Percentiles rank a stretch among this genome's conserved stretches.
Evolutionary conservation across 805 yeast genomes (phyloP).

Genomic region (Groenewaldozyma tartarivorans): DNA sequence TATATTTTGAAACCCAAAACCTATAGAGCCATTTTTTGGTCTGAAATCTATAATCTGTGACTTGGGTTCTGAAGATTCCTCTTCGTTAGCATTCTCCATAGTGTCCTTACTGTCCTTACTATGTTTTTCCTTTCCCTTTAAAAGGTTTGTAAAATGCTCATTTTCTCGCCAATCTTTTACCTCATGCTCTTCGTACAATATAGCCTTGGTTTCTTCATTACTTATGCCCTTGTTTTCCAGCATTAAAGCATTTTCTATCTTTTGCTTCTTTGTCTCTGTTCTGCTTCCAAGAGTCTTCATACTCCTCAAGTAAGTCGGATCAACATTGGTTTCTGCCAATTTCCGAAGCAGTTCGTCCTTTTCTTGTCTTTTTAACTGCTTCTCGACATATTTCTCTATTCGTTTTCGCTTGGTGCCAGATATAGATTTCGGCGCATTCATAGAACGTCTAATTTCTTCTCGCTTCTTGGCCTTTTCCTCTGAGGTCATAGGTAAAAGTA

Average conservation of each 20-base stretch:
- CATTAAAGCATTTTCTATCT: conserved; percentile 63
- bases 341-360: conserved; percentile 68
- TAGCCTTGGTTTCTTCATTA: conserved; percentile 47
- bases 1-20: conserved; percentile 39
- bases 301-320: conserved; percentile 61
- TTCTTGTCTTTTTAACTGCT: conserved; percentile 82
- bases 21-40: conserved; percentile 54
- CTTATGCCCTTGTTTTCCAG: conserved; percentile 57
- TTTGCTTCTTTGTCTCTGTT: conserved; percentile 52
- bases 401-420: conserved; percentile 65
- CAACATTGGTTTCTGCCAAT: conserved; percentile 47
- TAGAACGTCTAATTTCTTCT: conserved; percentile 49
- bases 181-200: conserved; percentile 61
- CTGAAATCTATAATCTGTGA: conserved; percentile 62
- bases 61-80: conserved; percentile 14
- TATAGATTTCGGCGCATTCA: conserved; percentile 49
- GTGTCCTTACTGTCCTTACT: conserved; percentile 25
- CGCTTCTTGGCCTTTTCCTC: conserved; percentile 58
- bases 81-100: conserved; percentile 9
- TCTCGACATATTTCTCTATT: conserved; percentile 81
- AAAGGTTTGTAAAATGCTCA: conserved; percentile 8
- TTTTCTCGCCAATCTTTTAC: conserved; percentile 51
- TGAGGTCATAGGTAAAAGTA: conserved; percentile 50
- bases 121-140: conserved; percentile 5
- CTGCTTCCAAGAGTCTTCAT: conserved; percentile 75